Evolutionary conservation across 2,329 filamentous ascomycete genomes (phyloP), one percentile per base, ranked within the genome.

Genomic region (Tolypocladium guangdongense): DNA sequence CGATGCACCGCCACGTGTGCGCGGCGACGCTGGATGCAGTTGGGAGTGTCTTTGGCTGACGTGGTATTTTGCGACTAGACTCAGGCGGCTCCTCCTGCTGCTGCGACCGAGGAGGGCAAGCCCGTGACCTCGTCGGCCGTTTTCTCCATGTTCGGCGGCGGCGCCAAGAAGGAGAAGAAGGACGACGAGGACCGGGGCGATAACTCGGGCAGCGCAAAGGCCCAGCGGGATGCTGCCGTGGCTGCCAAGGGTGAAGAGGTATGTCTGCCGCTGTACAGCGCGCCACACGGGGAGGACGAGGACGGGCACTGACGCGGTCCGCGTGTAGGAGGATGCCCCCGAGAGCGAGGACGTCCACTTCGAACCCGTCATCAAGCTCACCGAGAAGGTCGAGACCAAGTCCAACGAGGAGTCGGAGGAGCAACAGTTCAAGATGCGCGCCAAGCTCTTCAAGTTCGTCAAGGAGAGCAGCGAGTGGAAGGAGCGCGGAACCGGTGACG

Each of bases 391-490:
- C 65, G 92, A 97, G 68, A 87, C 83, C 68, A 95, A 95, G 82
- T 97, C 93, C 73, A 95, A 96, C 77, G 93, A 99, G 76, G 93
- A 99, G 80, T 83, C 86, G 47, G 93, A 99, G 80, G 91, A 97
- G 78, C 89, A 96, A 78, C 80, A 84, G 39, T 99, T 97, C 84
- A 97, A 97, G 86, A 96, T 97, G 92, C 89, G 93, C 66, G 93
- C 93, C 68, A 99, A 99, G 83, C 87, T 99, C 61, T 99, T 99
- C 86, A 92, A 91, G 78, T 99, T 97, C 71, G 86, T 96, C 74
- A 83, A 88, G 64, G 90, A 96, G 52, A 83, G 81, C 64, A 86
- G 86, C 72, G 93, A 97, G 78, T 99, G 93, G 93, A 99, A 97
- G 82, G 93, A 99, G 84, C 87, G 93, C 69, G 93, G 93, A 60